A percentile compares a stretch with the other conserved stretches of the same genome.
Evolutionary conservation across 768 basidiomycete genomes (phyloP).

Genomic region (Serendipita sp.): DNA sequence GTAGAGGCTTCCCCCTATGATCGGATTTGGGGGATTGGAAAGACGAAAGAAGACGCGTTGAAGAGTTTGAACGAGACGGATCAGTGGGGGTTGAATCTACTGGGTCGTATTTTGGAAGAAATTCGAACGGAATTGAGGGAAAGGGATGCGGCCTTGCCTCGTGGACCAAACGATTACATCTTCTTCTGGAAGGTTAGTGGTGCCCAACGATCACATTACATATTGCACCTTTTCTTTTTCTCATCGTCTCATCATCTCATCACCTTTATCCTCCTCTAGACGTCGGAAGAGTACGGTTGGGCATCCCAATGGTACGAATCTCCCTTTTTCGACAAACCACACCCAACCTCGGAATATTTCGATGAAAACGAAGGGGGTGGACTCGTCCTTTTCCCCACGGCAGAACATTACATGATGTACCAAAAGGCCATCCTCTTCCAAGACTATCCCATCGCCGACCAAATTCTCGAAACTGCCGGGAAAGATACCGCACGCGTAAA

Average conservation of each 20-base stretch:
- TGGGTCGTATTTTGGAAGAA: conserved; percentile 32
- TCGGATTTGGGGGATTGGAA: conserved; percentile 49
- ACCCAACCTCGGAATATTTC: too few relatives aligned
- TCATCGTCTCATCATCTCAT: too few relatives aligned
- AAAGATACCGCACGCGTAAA: conserved; percentile 30
- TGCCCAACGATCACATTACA: too few relatives aligned
- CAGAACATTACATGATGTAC: conserved; percentile 54
- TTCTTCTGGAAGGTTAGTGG: conserved; percentile 17
- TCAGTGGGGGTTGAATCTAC: conserved; percentile 41
- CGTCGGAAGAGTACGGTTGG: conserved; percentile 13
- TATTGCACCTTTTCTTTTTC: too few relatives aligned
- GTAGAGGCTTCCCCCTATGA: conserved; percentile 54
- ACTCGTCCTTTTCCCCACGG: conserved; percentile 26
- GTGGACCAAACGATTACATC: conserved; percentile 9
- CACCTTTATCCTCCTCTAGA: conserved; percentile 3
- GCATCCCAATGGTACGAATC: conserved; percentile 27
- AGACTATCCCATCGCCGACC: conserved; percentile 22
- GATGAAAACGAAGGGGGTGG: too few relatives aligned
- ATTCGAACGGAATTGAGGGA: conserved; percentile 23
- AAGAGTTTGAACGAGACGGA: conserved; percentile 16
- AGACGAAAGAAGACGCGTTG: conserved; percentile 30
- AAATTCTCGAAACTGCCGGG: conserved; percentile 23
- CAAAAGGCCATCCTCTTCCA: conserved; percentile 42
- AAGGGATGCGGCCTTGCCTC: conserved; percentile 11
- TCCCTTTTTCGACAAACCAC: conserved; percentile 26